Base-by-base conservation (phyloP, 1,139 yeast species). In the Sugiyamaella novakii region DNA sequence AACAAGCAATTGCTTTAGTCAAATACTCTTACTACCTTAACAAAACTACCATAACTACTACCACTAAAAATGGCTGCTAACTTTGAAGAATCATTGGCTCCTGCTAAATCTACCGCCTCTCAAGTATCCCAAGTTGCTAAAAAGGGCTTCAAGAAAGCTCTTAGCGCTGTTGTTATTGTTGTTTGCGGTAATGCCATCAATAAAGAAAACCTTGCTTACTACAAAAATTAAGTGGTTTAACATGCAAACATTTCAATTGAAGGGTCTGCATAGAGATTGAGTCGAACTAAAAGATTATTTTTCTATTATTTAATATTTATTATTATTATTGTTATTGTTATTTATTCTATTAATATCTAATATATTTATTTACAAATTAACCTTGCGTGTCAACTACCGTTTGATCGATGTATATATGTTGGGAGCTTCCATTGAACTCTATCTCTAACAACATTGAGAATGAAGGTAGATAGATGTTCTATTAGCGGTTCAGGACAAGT, bases 61-160 rank as follows among this genome's bases (percentile, higher is more conserved):
- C n/a, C n/a, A n/a, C n/a, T 22, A 22, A 33, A 34, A 34, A 34
- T 34, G 38, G 4, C 38, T 34, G 12, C 24, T 5, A 4, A 34
- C 38, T 34, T 34, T 34, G 38, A 34, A 10, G 38, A 34, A 34
- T 34, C 38, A 5, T 19, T 34, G 12, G 27, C 38, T 24, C 38
- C 38, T 34, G 38, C 38, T 24, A 34, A 21, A 19, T 34, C 38
- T 10, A 34, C 38, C 10, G 38, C 38, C 17, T 34, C 38, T 34
- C 38, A 34, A 14, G 38, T 34, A 7, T 34, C 38, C 27, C 24
- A n/a, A 3, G 38, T 21, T 18, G 38, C 38, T 19, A 34, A 34
- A 22, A 34, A 34, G 27, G 38, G 38, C n/a, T 6, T 34, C 14
- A 34, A 34, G 38, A 34, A 34, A 22, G 3, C 22, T 24, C 25